Conservation (phyloP, 306 rosid genomes). For the Inga oerstediana region DNA sequence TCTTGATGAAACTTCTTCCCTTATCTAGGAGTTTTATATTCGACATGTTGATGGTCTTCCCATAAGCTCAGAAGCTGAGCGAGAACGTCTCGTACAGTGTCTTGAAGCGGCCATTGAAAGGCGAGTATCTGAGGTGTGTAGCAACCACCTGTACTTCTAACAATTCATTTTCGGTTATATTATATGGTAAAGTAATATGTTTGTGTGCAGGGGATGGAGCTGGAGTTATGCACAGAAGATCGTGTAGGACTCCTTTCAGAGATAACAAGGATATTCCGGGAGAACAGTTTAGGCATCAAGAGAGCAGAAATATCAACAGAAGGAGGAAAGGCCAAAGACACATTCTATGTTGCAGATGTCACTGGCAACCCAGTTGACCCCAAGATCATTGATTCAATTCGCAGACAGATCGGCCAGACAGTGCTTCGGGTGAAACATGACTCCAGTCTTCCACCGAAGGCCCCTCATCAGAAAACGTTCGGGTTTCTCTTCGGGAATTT, state of each 20-base stretch:
- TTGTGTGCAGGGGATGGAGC: slow-evolving; percentile 82
- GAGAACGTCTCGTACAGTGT: slow-evolving; percentile 81
- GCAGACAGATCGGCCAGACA: slow-evolving; percentile 70
- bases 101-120: slow-evolving; percentile 97
- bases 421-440: slow-evolving; percentile 68
- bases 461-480: slow-evolving; percentile 55
- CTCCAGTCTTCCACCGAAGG: slow-evolving; percentile 48
- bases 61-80: slow-evolving; percentile 86
- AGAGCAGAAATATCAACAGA: slow-evolving; percentile 92
- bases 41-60: slow-evolving; percentile 92
- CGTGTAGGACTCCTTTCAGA: slow-evolving; percentile 89
- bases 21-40: slow-evolving; percentile 79
- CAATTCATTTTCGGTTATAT: not conserved
- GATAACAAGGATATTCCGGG: slow-evolving; percentile 88
- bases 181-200: slow-evolving; percentile 33
- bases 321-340: slow-evolving; percentile 69
- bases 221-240: slow-evolving; percentile 78
- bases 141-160: not conserved
- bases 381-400: slow-evolving; percentile 75
- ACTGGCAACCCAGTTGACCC: slow-evolving; percentile 77
- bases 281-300: slow-evolving; percentile 80
- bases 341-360: slow-evolving; percentile 86
- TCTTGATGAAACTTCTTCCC: not conserved
- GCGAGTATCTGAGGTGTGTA: slow-evolving; percentile 85
- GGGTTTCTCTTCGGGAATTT: slow-evolving; percentile 71